These are phyloP conservation scores for Plectranthus barbatus DNA, from an alignment of 257 asterid genomes.

Conservation along the genomic window DNA sequence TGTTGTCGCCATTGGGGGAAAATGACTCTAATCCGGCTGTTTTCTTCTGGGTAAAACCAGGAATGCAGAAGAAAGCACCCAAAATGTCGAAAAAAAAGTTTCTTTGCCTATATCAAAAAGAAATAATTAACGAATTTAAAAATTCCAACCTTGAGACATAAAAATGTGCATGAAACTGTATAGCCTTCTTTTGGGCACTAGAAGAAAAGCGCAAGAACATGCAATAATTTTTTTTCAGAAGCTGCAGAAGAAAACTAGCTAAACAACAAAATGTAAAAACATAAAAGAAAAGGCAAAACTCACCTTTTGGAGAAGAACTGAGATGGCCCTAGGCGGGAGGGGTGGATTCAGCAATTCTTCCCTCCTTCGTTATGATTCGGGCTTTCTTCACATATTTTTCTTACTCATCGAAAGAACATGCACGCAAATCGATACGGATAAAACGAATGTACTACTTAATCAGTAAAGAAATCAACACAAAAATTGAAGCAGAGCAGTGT, in stretches of 20 bases:
- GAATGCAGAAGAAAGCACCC: slow-evolving; percentile 22
- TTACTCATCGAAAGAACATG: slow-evolving; percentile 32
- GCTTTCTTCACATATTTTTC: slow-evolving; percentile 17
- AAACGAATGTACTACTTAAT: not conserved
- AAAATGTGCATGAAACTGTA: slow-evolving; percentile 4
- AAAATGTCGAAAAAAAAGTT: slow-evolving; percentile 11
- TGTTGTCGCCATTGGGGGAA: slow-evolving; percentile 40
- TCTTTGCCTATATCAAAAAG: slow-evolving; percentile 32
- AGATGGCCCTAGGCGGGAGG: slow-evolving; percentile 2
- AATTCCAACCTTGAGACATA: not conserved
- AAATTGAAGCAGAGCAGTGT: slow-evolving; percentile 1
- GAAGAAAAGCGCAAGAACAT: slow-evolving; percentile 12
- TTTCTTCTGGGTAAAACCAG: slow-evolving; percentile 16
- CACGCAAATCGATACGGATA: slow-evolving; percentile 15
- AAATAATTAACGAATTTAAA: not conserved
- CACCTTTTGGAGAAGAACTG: slow-evolving; percentile 33
- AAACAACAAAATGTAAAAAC: not conserved
- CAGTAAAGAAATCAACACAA: slow-evolving; percentile 2
- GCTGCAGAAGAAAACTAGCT: not conserved
- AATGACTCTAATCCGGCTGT: slow-evolving; percentile 14
- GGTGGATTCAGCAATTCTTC: slow-evolving; percentile 32
- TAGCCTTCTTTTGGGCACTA: not conserved
- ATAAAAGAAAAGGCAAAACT: not conserved
- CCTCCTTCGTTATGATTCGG: slow-evolving; percentile 27
- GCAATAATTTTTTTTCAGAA: not conserved